Base-by-base conservation (phyloP, 805 yeast species). In the Metschnikowia arizonensis region DNA sequence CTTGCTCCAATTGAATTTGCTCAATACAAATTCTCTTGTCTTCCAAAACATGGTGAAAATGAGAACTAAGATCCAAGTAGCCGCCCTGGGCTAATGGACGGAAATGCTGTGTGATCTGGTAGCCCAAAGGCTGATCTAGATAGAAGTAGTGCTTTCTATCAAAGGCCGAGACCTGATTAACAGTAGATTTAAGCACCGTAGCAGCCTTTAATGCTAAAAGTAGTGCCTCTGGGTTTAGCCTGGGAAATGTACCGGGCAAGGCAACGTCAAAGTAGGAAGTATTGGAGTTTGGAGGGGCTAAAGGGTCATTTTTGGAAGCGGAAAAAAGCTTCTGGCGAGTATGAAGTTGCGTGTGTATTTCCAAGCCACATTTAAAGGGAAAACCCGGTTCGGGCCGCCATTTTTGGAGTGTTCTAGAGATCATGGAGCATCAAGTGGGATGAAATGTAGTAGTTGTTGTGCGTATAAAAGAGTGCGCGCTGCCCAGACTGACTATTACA, bases 111-210 rank as follows among this genome's bases (percentile, higher is more conserved):
- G 99, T 93, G 40, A 93, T 85, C 62, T 93, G 99, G 64, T 89
- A 93, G 1, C 99, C 99, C 43, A 85, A 65, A 0, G 99, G 99
- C 61, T 93, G 98, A 63, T 93, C 99, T 1, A 90, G 91, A 62
- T 93, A 93, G 63, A 93, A 89, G 62, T 93, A 93, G 62, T 93
- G 99, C 63, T 93, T 93, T 53, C 99, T 72, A 59, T 93, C 99
- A 62, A 93, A 93, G 1, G 82, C 70, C 1, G 91, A 85, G 6
- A 58, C 51, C 0, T 63, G 52, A 47, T 77, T 78, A 12, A 93
- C 73, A 0, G 70, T 60, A 47, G 88, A 77, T 28, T 83, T 73
- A 42, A 90, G 63, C 0, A 93, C 87, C 2, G 77, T 62, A 0
- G 95, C 90, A 1, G 95, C 79, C 54, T 79, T 79, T 33, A 88